Base-by-base conservation (phyloP, 1,139 yeast species). In the Lodderomyces margitis region DNA sequence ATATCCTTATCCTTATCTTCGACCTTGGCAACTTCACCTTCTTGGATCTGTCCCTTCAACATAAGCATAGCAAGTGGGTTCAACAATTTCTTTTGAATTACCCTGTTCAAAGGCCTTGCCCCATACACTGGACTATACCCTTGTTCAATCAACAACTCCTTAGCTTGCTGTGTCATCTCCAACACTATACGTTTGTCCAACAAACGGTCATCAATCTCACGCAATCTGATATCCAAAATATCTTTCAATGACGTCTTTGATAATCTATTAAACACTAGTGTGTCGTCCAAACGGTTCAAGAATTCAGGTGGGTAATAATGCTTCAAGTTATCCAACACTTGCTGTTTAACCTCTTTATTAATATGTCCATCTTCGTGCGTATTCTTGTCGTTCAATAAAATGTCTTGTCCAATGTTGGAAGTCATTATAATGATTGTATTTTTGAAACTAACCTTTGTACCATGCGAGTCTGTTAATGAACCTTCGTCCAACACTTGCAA, bases 381-480 rank as follows among this genome's bases (percentile, higher is more conserved):
- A 21, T 66, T 62, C 35, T 59, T 63, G 52, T 87, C 96, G 11
- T 81, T 70, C 40, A 89, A 66, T 48, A 92, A 71, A 39, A 86
- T 78, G 50, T 91, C 96, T 61, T 92, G 98, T 6, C 98, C 98
- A 56, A 92, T 87, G 59, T 92, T 92, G 3, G 96, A 87, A 0
- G 98, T 92, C 95, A 92, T 87, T n/a, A 92, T 95, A 54, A 92
- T 87, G 44, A 92, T 85, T 1, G 98, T 87, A 61, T 92, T 92
- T 52, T 89, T 80, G 78, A 92, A 92, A 62, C 92, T 97, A 43
- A 92, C 87, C 54, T 84, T 87, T 44, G 88, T 86, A 24, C 98
- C 98, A 56, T 89, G 96, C 6, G 96, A 85, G 58, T 92, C 98
- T 0, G 98, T 91, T 51, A 92, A 72, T 41, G 85, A 80, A 41